Evolutionary conservation across 2,329 filamentous ascomycete species (phyloP), one percentile per base, ranked within the genome.

Genomic region (Cordyceps pruinosa): DNA sequence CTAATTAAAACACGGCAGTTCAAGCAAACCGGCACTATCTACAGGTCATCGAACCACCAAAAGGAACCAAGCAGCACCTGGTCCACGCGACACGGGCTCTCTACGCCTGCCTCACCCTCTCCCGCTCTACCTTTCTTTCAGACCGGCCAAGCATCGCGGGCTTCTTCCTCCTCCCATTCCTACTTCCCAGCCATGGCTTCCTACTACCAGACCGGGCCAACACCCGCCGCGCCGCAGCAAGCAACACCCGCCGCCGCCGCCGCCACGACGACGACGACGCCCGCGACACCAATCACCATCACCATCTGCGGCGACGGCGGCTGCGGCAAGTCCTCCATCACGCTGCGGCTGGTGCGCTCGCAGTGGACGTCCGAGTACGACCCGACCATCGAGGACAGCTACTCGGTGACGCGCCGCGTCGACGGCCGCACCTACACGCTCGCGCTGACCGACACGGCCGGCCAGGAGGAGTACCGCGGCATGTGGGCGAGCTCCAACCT

Each of bases 281-380:
- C 65, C 28, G 77, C 80, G 0, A 73, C 82, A 19, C 82, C 82
- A 60, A 85, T 87, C 67, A 80, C 85, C 62, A 90, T 93, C 68
- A 93, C 89, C 58, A 89, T 94, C 71, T 93, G 89, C 74, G 89
- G 89, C 68, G 89, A 93, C 69, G 89, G 89, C 66, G 89, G 89
- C 60, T 90, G 87, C 69, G 88, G 88, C 67, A 94, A 94, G 75
- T 91, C 88, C 2, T 90, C 87, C 63, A 92, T 94, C 68, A 93
- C 89, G 17, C 77, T 94, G 59, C 87, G 89, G 53, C 83, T 94
- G 42, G 89, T 94, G 55, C 85, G 88, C 66, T 89, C 85, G 60
- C 84, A 89, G 74, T 94, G 89, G 89, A 93, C 88, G 8, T 86
- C 86, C 65, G 89, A 92, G 70, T 90, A 90, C 72, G 87, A 89